Evolutionary conservation across 805 yeast species (phyloP).

Genomic region (Scheffersomyces ergatensis): DNA sequence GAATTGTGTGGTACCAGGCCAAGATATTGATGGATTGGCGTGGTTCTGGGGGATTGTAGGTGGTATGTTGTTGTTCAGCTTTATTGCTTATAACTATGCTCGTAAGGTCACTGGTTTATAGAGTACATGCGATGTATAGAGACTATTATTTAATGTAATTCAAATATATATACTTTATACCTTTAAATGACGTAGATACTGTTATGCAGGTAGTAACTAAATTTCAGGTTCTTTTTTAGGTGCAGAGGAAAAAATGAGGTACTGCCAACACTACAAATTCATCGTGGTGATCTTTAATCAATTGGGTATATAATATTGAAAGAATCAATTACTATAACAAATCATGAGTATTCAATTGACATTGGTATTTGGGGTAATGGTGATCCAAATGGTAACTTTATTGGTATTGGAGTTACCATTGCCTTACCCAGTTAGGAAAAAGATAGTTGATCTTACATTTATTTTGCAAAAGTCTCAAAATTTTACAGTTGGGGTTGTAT

Average conservation of each 20-base stretch:
- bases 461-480: conserved; percentile 35
- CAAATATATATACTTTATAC: no score
- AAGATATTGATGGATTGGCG: conserved; percentile 40
- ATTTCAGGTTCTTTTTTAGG: no score
- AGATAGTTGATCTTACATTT: conserved; percentile 36
- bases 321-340: no score
- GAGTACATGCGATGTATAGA: no score
- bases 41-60: conserved; percentile 42
- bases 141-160: no score
- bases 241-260: no score
- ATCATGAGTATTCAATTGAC: conserved; percentile 49
- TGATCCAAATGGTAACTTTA: conserved; percentile 51
- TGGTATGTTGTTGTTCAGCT: conserved; percentile 32
- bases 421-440: conserved; percentile 46
- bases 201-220: no score
- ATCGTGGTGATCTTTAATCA: no score
- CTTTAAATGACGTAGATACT: no score
- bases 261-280: no score
- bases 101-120: conserved; percentile 37
- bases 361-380: conserved; percentile 44
- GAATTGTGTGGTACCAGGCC: conserved; percentile 98
- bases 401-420: conserved; percentile 53
- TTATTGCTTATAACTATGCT: conserved; percentile 39
- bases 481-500: conserved; percentile 42
- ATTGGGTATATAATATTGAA: background rate